These are phyloP conservation scores for Eucalyptus regnans DNA, from an alignment of 345 rosid genomes.

Conservation along the genomic window DNA sequence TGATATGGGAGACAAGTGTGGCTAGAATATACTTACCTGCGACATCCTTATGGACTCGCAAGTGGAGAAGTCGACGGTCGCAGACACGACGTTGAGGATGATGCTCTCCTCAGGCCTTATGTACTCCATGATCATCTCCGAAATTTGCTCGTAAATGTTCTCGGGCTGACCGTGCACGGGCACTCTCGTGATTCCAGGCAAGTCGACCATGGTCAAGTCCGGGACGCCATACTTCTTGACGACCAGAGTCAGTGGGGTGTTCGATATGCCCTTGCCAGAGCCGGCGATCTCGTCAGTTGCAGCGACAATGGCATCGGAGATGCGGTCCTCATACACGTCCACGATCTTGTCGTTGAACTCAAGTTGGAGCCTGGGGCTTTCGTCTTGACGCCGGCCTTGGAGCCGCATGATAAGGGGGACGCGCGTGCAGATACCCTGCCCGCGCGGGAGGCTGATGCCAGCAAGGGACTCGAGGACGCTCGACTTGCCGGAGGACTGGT, in stretches of 20 bases:
- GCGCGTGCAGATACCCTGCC: background rate
- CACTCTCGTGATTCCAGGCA: constrained; percentile 47
- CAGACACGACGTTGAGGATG: constrained; percentile 37
- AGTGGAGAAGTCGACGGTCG: constrained; percentile 27
- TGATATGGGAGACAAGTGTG: background rate
- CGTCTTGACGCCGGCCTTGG: background rate
- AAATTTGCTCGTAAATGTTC: constrained; percentile 28
- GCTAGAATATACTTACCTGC: background rate
- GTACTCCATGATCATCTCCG: constrained; percentile 24
- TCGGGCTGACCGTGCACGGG: constrained; percentile 48
- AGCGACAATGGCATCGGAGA: constrained; percentile 8
- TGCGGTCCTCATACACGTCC: constrained; percentile 2
- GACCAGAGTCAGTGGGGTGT: constrained; percentile 20
- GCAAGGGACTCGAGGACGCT: constrained; percentile 50
- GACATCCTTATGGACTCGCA: constrained; percentile 59
- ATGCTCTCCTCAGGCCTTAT: constrained; percentile 34
- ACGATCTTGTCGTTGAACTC: background rate
- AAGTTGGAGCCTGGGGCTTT: background rate
- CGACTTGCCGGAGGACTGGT: constrained; percentile 40
- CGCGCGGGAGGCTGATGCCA: constrained; percentile 9
- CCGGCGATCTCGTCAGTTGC: constrained; percentile 39
- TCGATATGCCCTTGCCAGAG: constrained; percentile 32
- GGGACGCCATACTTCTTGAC: constrained; percentile 36
- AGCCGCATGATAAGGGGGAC: background rate
- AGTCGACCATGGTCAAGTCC: constrained; percentile 48